Conservation (phyloP, 2,329 filamentous ascomycete genomes). For the Arthrobotrys conoides region DNA sequence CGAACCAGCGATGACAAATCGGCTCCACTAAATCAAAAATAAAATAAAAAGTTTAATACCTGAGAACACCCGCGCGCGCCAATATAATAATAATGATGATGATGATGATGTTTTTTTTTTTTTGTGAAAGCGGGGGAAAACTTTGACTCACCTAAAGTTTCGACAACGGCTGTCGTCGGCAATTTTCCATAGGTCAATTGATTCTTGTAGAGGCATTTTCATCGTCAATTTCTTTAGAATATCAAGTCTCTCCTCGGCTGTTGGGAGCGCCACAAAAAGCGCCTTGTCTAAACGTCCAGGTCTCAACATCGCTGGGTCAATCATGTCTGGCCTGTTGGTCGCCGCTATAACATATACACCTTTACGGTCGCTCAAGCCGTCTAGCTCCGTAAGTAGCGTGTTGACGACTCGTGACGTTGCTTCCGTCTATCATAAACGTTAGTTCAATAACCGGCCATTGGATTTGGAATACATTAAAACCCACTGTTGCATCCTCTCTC, state of each 20-base stretch:
- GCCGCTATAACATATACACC: slow-evolving; percentile 96
- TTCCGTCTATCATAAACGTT: slow-evolving; percentile 74
- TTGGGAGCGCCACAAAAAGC: slow-evolving; percentile 91
- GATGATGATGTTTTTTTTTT: slow-evolving; percentile 3
- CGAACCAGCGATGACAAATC: slow-evolving; percentile 75
- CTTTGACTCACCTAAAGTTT: slow-evolving; percentile 75
- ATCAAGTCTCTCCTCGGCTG: slow-evolving; percentile 82
- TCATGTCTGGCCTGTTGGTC: slow-evolving; percentile 95
- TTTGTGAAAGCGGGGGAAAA: background rate
- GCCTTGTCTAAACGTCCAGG: slow-evolving; percentile 89
- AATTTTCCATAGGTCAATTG: slow-evolving; percentile 74
- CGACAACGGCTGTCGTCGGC: slow-evolving; percentile 78
- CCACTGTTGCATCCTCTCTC: slow-evolving; percentile 74
- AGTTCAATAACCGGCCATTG: background rate
- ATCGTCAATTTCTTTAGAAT: slow-evolving; percentile 80
- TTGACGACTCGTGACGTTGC: slow-evolving; percentile 92
- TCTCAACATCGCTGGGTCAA: slow-evolving; percentile 93
- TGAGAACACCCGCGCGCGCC: slow-evolving; percentile 11
- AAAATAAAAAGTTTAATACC: slow-evolving; percentile 36
- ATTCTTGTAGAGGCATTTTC: slow-evolving; percentile 71
- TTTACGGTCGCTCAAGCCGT: slow-evolving; percentile 82
- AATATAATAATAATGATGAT: no score
- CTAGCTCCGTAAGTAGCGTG: slow-evolving; percentile 92
- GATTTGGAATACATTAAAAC: slow-evolving; percentile 6
- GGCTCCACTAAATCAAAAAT: slow-evolving; percentile 69